Base-by-base conservation (phyloP, 768 basidiomycete species). In the Suillus brevipes region DNA sequence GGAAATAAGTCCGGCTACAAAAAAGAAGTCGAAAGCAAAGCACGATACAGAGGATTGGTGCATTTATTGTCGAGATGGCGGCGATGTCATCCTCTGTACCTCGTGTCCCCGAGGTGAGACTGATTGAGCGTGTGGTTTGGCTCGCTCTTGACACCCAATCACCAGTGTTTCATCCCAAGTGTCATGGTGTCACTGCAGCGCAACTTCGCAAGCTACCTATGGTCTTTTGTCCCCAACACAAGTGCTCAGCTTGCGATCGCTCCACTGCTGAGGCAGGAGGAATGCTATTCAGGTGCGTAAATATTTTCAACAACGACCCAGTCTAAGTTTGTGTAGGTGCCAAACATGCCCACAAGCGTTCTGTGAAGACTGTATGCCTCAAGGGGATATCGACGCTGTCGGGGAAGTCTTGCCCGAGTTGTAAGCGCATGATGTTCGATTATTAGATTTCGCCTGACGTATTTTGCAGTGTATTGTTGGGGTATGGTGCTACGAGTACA, bases 331-430 rank as follows among this genome's bases (percentile, higher is more conserved):
- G 52, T 57, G 20, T 60, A 87, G 86, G 65, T 88, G 87, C 66
- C 84, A 82, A 64, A 87, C 85, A 0, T 89, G 88, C 69, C 81
- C 84, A 18, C 74, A 79, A 61, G 85, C 87, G 2, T 85, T 83
- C 66, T 89, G 87, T 72, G 85, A 88, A 62, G 87, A 88, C 67
- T 88, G 87, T 71, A 66, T 89, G 47, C 82, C 84, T 6, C 67
- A 72, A 3, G 84, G 80, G 5, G 81, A 85, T 6, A 75, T 86
- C 40, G 81, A 82, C 37, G 78, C 82, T 16, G 74, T 88, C 45
- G 87, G 87, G 4, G 85, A 87, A 4, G 73, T 75, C 2, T 68
- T 88, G 6, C 87, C 87, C 18, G 86, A 89, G 73, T 84, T 87
- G 85, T 86, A 67, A 63, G 85, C 75, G n/a, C 23, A n/a, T 59